A percentile compares a stretch with the other conserved stretches of the same genome.
phyloP scores from a whole-genome alignment of 2,329 filamentous ascomycete species.

The Fusarium sp. region DNA sequence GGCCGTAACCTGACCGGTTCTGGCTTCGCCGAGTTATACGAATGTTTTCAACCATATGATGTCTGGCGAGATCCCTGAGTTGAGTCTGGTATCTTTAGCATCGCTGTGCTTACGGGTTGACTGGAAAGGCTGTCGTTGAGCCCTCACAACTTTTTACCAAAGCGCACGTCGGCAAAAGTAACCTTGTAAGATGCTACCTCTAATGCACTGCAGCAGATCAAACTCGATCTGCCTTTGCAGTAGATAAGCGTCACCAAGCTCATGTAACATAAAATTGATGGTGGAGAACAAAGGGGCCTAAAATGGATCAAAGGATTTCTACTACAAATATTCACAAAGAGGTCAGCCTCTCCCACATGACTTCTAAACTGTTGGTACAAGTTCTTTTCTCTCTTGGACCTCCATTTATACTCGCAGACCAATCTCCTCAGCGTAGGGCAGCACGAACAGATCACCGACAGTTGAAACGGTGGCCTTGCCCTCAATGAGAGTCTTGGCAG shows the following conservation, averaged over 20 bases:
- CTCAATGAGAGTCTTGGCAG: conserved; percentile 86
- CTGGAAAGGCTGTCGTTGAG: background rate
- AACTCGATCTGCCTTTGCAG: background rate
- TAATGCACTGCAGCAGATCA: background rate
- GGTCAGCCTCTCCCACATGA: conserved; percentile 47
- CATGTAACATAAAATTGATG: background rate
- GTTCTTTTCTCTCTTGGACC: conserved; percentile 46
- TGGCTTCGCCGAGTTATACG: background rate
- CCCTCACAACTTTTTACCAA: background rate
- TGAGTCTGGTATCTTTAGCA: background rate
- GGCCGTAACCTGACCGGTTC: conserved; percentile 19
- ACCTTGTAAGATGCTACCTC: background rate
- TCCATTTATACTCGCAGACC: conserved; percentile 87
- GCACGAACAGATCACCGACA: conserved; percentile 89
- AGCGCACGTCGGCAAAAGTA: background rate
- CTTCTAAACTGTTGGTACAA: conserved; percentile 58
- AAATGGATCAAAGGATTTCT: conserved; percentile 50
- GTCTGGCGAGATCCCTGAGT: background rate
- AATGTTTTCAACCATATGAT: background rate
- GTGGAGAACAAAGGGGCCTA: conserved; percentile 21
- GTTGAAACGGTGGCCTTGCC: conserved; percentile 88
- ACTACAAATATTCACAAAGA: conserved; percentile 58
- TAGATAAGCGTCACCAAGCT: background rate
- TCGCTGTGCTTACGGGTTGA: background rate
- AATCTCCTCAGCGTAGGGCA: conserved; percentile 94